Conservation (phyloP, 148 eudicot species). For the Limonium bicolor region DNA sequence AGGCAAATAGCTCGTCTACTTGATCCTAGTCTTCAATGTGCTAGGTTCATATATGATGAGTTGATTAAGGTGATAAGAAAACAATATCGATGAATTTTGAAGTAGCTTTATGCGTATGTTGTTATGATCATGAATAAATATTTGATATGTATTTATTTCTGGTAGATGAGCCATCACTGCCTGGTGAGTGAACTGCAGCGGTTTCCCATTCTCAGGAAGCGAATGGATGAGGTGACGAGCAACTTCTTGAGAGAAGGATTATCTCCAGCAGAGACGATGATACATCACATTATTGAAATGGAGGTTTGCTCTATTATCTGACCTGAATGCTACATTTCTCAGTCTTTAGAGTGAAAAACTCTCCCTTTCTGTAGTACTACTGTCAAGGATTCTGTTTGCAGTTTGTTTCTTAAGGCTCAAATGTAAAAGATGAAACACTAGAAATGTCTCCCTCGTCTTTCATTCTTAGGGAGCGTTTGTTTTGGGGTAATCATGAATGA, state of each 20-base stretch:
- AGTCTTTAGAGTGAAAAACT: too few species aligned
- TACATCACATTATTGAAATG: slow-evolving; percentile 57
- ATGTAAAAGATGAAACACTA: too few species aligned
- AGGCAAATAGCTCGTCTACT: slow-evolving; percentile 56
- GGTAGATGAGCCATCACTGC: slow-evolving; percentile 62
- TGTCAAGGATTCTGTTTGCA: too few species aligned
- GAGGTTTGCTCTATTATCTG: too few species aligned
- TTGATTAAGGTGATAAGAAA: slow-evolving; percentile 31
- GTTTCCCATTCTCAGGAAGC: slow-evolving; percentile 52
- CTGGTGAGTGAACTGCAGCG: slow-evolving; percentile 54
- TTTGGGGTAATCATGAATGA: too few species aligned
- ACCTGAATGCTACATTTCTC: too few species aligned
- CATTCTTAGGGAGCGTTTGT: too few species aligned
- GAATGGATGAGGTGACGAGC: slow-evolving; percentile 58
- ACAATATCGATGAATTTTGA: neutral
- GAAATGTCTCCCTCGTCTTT: too few species aligned
- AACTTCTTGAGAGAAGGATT: slow-evolving; percentile 59
- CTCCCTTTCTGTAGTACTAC: too few species aligned
- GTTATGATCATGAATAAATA: neutral
- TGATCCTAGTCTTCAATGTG: slow-evolving; percentile 78
- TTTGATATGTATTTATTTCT: slow-evolving; percentile 1
- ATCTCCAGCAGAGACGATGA: slow-evolving; percentile 60
- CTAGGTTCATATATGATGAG: slow-evolving; percentile 65
- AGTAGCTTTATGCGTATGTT: neutral
- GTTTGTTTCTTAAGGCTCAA: too few species aligned